phyloP scores from a whole-genome alignment of 371 early-diverging fungal species.

The Lichtheimia corymbifera region DNA sequence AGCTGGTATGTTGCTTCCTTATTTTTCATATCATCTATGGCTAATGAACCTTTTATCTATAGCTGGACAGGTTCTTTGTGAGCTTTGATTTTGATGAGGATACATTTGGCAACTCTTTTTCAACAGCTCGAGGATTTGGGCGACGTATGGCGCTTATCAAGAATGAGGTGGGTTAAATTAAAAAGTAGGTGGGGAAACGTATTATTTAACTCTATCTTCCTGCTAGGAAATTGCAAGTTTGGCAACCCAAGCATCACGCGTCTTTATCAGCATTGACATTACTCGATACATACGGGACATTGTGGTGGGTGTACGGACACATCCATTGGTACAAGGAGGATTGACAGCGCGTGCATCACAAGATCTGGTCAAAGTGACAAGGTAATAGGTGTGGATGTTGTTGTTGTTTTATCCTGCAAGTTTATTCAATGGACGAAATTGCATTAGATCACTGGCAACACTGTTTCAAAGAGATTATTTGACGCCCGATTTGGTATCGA shows the following conservation, averaged over 20 bases:
- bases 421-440: neutral
- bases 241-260: constrained; percentile 44
- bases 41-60: neutral
- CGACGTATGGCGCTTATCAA: constrained; percentile 30
- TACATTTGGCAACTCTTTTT: constrained; percentile 18
- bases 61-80: constrained; percentile 59
- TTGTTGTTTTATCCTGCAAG: neutral
- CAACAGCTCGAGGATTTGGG: constrained; percentile 5
- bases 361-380: constrained; percentile 57
- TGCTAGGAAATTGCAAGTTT: constrained; percentile 55
- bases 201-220: neutral
- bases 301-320: constrained; percentile 62
- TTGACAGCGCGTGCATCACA: constrained; percentile 61
- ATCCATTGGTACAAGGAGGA: constrained; percentile 59
- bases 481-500: constrained; percentile 61
- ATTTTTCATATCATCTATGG: neutral
- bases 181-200: neutral
- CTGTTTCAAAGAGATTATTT: constrained; percentile 57
- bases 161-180: constrained; percentile 19
- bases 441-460: constrained; percentile 50
- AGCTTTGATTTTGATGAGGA: constrained; percentile 53
- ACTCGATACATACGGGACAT: constrained; percentile 63
- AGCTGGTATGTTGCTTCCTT: constrained; percentile 22
- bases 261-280: constrained; percentile 60
- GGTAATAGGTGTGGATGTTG: constrained; percentile 40